Evolutionary conservation across 768 basidiomycete species (phyloP), one percentile per base, ranked within the genome.

Genomic region (Boletus pseudo-olivaceus): DNA sequence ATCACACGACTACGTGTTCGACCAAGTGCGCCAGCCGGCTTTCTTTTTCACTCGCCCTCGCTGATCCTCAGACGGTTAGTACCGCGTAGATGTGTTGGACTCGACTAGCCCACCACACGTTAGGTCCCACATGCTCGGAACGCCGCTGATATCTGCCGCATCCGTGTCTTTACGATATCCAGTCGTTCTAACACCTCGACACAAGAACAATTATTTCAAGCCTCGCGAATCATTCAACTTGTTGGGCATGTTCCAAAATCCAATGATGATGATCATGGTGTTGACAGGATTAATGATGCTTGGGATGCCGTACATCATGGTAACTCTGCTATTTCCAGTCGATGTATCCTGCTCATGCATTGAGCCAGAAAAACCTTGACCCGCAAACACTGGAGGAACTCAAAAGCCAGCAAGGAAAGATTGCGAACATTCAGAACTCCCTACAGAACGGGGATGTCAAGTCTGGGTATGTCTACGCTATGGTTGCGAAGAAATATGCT

Each of bases 261-360:
- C 90, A 7, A 91, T 93, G 90, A 87, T 88, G 78, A 71, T 93
- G 54, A 78, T 91, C 67, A 87, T 89, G 83, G 76, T 82, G 30
- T 69, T 79, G 58, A 85, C 79, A 42, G 89, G 79, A 35, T 73
- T 71, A 47, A 80, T 90, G 80, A 79, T 88, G 73, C 68, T 92
- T 27, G 80, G 77, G 23, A 84, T 82, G 81, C 90, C 89, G 5
- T 90, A 87, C 64, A 69, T 92, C 50, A 86, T 87, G 79, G 90
- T 90, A 63, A 45, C 75, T 53, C 17, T 40, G 14, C 39, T 15
- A 4, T 20, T 19, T 11, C 42, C 1, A 6, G 10, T 11, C 45
- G 1, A 51, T 19, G 39, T 57, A 19, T 15, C 37, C 29, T 27
- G 54, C 57, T 56, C 57, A 62, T 53, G 37, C 38, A 23, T 26